phyloP scores from a whole-genome alignment of 768 basidiomycete species.

The Leucocoprinus leucothites region DNA sequence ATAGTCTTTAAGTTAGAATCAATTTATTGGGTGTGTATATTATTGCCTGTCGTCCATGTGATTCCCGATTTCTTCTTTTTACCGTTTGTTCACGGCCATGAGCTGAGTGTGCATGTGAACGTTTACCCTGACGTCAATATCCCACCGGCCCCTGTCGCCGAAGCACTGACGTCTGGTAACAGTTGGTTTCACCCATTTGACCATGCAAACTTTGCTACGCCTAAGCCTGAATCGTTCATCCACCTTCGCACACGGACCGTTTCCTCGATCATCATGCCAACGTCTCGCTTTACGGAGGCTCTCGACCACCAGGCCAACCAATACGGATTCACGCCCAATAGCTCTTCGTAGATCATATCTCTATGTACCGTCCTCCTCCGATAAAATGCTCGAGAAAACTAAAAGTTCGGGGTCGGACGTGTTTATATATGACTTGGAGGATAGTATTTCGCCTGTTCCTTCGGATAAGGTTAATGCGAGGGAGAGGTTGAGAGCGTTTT shows the following conservation, averaged over 20 bases:
- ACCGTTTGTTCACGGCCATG: too few relatives aligned
- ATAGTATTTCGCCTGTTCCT: conserved; percentile 71
- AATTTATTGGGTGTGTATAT: too few relatives aligned
- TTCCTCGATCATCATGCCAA: neutral
- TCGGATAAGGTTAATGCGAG: conserved; percentile 62
- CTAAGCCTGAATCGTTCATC: neutral
- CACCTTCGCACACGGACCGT: neutral
- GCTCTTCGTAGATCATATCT: conserved; percentile 56
- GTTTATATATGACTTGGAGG: conserved; percentile 87
- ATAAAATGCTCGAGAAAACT: conserved; percentile 81
- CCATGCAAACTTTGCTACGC: neutral
- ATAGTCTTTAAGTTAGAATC: too few relatives aligned
- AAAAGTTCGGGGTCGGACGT: conserved; percentile 62
- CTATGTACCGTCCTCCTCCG: conserved; percentile 80
- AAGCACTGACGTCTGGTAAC: too few relatives aligned
- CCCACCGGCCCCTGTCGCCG: neutral
- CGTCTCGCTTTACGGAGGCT: neutral
- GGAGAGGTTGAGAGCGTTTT: conserved; percentile 48
- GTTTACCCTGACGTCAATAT: neutral
- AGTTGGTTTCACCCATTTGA: too few relatives aligned
- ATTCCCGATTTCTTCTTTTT: too few relatives aligned
- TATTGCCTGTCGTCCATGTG: too few relatives aligned
- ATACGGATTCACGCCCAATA: neutral
- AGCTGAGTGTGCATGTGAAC: too few relatives aligned
- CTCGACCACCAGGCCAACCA: neutral